phyloP scores from a whole-genome alignment of 371 early-diverging fungal species.

The Lichtheimia ornata region DNA sequence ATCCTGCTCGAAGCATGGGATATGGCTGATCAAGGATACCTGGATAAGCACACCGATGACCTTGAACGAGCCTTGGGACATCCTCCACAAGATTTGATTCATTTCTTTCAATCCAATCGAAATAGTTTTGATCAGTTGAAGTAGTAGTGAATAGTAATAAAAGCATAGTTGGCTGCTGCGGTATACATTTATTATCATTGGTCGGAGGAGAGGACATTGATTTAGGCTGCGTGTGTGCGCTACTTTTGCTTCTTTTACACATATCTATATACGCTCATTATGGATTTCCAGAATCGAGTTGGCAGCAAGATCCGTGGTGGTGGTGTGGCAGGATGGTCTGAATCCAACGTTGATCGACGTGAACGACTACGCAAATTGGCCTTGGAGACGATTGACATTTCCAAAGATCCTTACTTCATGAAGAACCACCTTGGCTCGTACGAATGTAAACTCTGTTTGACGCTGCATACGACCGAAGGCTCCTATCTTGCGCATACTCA shows the following conservation, averaged over 20 bases:
- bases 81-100: slow-evolving; percentile 23
- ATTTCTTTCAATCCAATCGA: slow-evolving; percentile 35
- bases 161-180: too few species aligned
- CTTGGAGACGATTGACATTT: slow-evolving; percentile 94
- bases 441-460: slow-evolving; percentile 96
- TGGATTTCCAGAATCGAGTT: slow-evolving; percentile 82
- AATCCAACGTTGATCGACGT: slow-evolving; percentile 91
- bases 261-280: background rate
- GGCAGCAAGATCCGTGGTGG: slow-evolving; percentile 94
- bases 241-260: background rate
- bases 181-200: too few species aligned
- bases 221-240: too few species aligned
- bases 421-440: slow-evolving; percentile 97
- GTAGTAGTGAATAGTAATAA: background rate
- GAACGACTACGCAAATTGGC: slow-evolving; percentile 96
- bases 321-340: slow-evolving; percentile 82
- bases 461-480: slow-evolving; percentile 95
- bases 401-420: slow-evolving; percentile 98
- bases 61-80: slow-evolving; percentile 25
- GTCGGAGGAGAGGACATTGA: too few species aligned
- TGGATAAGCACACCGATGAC: slow-evolving; percentile 26
- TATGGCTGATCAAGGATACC: slow-evolving; percentile 21
- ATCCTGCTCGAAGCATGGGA: slow-evolving; percentile 25
- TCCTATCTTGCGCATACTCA: slow-evolving; percentile 97
- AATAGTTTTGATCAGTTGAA: slow-evolving; percentile 18